Evolutionary conservation across 2,329 filamentous ascomycete genomes (phyloP), one percentile per base, ranked within the genome.

Genomic region (Alternaria brassicae): DNA sequence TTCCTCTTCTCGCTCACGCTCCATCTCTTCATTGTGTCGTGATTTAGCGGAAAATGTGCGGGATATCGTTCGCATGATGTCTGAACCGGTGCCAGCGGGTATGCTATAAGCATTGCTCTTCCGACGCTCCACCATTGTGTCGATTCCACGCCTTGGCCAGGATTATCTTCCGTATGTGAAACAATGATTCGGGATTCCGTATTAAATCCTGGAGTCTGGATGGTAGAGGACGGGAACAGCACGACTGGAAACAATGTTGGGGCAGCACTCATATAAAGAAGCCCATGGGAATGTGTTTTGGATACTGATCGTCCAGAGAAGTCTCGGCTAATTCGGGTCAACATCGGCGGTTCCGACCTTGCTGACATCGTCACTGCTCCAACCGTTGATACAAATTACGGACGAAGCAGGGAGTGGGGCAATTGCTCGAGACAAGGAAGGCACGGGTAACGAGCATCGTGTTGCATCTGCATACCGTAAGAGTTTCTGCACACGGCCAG

Each of bases 21-120:
- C 52, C n/a, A 51, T 55, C 6, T 59, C 41, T 3, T 58, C 52
- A 15, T 67, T 52, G 4, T 62, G 52, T 32, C 36, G 56, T 39
- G 66, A 68, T 37, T 62, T 63, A 6, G 62, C 62, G 9, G 66
- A 68, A 30, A 68, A 67, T 3, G 66, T 68, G 15, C 62, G 55
- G 9, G 66, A 68, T 15, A 68, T 32, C 21, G 57, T 58, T 13
- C 60, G 63, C 40, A 68, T 58, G 17, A 68, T 53, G 7, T 57
- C 57, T 5, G 65, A 63, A 8, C 64, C 64, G 10, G 58, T 40
- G n/a, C 61, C 63, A n/a, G 36, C 15, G 15, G 28, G 28, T 27
- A 48, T 48, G 28, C 25, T 48, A 13, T 32, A 54, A n/a, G 19
- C 36, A 17, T 25, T 49, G 27, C 58, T 60, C 42, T 48, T 49